These are phyloP conservation scores for Chaetothyriales sp. DNA, from an alignment of 2,329 filamentous ascomycete genomes.

Conservation along the genomic window DNA sequence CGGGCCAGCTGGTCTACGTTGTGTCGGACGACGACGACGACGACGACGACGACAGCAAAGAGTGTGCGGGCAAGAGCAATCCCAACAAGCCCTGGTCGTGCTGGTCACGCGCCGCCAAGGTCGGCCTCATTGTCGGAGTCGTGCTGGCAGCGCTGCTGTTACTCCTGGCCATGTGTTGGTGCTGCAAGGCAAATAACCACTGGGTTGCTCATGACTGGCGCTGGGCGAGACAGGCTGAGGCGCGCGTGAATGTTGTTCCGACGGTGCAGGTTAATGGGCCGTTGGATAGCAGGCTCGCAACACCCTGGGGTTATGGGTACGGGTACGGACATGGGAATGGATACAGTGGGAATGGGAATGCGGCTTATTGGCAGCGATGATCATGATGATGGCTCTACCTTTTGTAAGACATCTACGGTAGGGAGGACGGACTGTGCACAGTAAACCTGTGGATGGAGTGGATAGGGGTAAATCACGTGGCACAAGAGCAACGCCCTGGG, in stretches of 20 bases:
- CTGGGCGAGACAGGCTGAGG: neutral
- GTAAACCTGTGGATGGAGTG: too few relatives aligned
- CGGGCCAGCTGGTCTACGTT: constrained; percentile 5
- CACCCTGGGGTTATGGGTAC: neutral
- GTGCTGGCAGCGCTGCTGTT: constrained; percentile 16
- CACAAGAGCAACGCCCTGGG: too few relatives aligned
- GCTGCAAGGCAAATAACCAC: constrained; percentile 7
- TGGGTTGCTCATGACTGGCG: constrained; percentile 13
- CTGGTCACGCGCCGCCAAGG: constrained; percentile 18
- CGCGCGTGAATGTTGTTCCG: constrained; percentile 3
- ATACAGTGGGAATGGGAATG: constrained; percentile 2
- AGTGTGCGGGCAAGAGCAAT: neutral
- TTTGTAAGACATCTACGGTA: neutral
- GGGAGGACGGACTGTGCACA: too few relatives aligned
- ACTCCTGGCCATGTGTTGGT: constrained; percentile 11
- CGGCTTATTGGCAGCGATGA: neutral
- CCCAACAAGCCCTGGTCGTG: neutral
- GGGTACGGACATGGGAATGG: neutral
- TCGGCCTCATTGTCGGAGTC: constrained; percentile 18
- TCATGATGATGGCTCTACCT: neutral
- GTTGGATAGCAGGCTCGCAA: neutral
- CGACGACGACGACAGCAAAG: neutral
- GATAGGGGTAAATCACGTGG: too few relatives aligned
- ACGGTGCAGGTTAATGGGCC: constrained; percentile 6
- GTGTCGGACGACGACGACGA: too few relatives aligned